These are phyloP conservation scores for Chytriomyces hyalinus DNA, from an alignment of 192 early-diverging fungal genomes.

Conservation along the genomic window DNA sequence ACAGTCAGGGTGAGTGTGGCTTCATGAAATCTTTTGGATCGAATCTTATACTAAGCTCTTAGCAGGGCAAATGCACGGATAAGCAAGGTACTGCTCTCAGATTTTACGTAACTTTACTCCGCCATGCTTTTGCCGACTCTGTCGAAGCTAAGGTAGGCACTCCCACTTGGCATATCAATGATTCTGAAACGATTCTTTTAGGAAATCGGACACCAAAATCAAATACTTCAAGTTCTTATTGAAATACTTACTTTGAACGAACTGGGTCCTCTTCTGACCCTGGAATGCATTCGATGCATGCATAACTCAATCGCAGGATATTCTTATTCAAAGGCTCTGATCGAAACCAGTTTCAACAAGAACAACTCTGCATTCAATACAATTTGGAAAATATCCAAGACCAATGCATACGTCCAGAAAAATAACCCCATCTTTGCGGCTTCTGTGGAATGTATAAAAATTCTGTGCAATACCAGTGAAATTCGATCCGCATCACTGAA, in stretches of 20 bases:
- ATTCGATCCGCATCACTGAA: slow-evolving; percentile 35
- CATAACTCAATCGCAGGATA: slow-evolving; percentile 42
- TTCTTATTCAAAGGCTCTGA: slow-evolving; percentile 19
- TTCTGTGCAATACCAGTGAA: slow-evolving; percentile 37
- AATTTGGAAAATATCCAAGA: slow-evolving; percentile 3
- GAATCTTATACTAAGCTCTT: neutral
- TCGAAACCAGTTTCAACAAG: neutral
- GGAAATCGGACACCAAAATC: slow-evolving; percentile 5
- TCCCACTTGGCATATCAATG: neutral
- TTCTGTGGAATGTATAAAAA: slow-evolving; percentile 35
- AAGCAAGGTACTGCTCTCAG: slow-evolving; percentile 27
- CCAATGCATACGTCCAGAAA: slow-evolving; percentile 7
- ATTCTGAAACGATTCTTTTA: neutral
- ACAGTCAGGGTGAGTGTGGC: too few relatives aligned
- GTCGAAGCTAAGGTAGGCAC: slow-evolving; percentile 37
- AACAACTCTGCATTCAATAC: neutral
- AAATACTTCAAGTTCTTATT: neutral
- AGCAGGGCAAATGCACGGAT: slow-evolving; percentile 21
- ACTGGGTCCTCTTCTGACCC: slow-evolving; percentile 15
- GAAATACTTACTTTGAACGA: slow-evolving; percentile 22
- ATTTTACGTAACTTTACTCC: slow-evolving; percentile 30
- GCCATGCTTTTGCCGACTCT: slow-evolving; percentile 41
- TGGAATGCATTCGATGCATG: slow-evolving; percentile 42
- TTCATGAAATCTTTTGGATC: too few relatives aligned
- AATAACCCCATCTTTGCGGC: slow-evolving; percentile 22